These are phyloP conservation scores for Brassica incana DNA, from an alignment of 345 rosid species.

Conservation along the genomic window DNA sequence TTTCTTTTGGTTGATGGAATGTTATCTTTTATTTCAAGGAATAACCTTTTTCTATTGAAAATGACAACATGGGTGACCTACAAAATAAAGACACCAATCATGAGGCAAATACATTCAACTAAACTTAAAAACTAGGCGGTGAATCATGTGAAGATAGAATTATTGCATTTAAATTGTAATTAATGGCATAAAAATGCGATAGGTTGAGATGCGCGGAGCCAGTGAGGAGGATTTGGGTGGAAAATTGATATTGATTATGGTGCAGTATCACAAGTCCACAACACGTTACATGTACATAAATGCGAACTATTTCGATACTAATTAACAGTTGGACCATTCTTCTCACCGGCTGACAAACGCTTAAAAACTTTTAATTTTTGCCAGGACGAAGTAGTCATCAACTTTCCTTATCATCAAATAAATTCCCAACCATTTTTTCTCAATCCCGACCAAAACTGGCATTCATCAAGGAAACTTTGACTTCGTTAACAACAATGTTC, in stretches of 20 bases:
- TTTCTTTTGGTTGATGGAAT: not conserved
- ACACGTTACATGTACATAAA: not conserved
- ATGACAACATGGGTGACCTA: not conserved
- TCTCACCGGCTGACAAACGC: not conserved
- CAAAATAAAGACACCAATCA: conserved; percentile 17
- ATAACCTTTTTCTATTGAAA: not conserved
- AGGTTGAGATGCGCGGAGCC: not conserved
- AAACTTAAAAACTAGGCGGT: not conserved
- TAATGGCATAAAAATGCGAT: not conserved
- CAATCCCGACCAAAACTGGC: not conserved
- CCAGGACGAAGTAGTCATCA: not conserved
- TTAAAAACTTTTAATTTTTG: not conserved
- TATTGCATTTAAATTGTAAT: not conserved
- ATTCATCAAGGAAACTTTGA: not conserved
- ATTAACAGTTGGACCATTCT: not conserved
- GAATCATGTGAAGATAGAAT: conserved; percentile 11
- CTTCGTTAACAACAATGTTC: not conserved
- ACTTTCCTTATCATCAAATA: conserved; percentile 8
- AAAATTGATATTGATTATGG: not conserved
- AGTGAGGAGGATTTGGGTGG: not conserved
- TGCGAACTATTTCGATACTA: conserved; percentile 1
- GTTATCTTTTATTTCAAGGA: not conserved
- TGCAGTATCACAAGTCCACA: not conserved
- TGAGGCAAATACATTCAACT: not conserved
- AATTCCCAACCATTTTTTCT: not conserved